phyloP scores from a whole-genome alignment of 2,329 filamentous ascomycete genomes.

The Catunica adiposa region DNA sequence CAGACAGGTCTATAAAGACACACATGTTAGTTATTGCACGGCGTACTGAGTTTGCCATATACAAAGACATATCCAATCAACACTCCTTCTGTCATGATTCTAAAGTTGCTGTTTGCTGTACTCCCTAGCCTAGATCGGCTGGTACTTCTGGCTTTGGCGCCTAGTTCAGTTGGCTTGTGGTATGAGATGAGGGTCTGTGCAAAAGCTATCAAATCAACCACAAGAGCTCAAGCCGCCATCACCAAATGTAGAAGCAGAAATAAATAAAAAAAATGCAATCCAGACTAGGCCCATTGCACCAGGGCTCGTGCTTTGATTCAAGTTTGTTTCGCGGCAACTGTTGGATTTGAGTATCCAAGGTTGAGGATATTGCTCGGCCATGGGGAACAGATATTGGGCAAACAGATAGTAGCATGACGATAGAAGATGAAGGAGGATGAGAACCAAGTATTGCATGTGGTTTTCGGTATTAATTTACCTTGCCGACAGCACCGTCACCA shows the following conservation, averaged over 20 bases:
- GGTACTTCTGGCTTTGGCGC: conserved; percentile 8
- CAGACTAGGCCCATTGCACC: too few species aligned
- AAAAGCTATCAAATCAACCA: background rate
- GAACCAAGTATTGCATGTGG: background rate
- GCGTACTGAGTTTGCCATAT: background rate
- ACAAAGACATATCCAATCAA: background rate
- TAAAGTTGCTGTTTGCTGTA: background rate
- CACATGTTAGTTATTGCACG: background rate
- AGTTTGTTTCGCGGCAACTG: conserved; percentile 2
- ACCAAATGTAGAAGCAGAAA: background rate
- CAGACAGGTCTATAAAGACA: conserved; percentile 63
- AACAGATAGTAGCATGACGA: background rate
- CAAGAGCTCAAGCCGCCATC: background rate
- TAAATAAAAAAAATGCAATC: background rate
- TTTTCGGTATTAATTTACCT: conserved; percentile 39
- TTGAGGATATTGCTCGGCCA: too few species aligned
- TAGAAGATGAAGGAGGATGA: background rate
- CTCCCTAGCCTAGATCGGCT: background rate
- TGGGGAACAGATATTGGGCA: background rate
- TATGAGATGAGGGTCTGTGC: conserved; percentile 5
- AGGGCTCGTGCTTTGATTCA: conserved; percentile 10
- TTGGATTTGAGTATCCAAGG: background rate
- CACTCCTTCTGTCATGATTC: background rate
- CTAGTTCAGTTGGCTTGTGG: background rate
- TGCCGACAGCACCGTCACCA: conserved; percentile 97